These are phyloP conservation scores for Golubevia sp. DNA, from an alignment of 1,284 basidiomycete genomes.

Conservation along the genomic window DNA sequence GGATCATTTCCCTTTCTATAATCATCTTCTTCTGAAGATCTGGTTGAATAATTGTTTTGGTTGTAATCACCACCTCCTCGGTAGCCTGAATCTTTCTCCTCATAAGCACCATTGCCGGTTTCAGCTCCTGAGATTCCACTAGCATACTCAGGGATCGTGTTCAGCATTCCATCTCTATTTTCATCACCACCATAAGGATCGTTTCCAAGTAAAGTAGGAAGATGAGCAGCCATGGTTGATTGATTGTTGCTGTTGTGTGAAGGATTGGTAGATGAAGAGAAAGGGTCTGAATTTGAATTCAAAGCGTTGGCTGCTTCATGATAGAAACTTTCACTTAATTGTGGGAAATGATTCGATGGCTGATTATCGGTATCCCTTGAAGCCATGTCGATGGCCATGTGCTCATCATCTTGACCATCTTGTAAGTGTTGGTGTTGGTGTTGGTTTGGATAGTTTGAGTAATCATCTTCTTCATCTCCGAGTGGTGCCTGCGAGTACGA, in stretches of 20 bases:
- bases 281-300: not conserved
- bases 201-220: conserved; percentile 8
- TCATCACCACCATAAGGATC: conserved; percentile 3
- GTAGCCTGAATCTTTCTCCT: too few relatives aligned
- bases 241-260: conserved; percentile 1
- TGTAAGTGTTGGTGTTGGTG: conserved; percentile 14
- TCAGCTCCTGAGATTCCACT: not conserved
- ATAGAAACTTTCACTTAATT: conserved; percentile 48
- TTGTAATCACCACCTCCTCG: too few relatives aligned
- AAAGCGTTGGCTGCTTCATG: conserved; percentile 39
- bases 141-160: not conserved
- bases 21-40: not conserved
- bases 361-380: not conserved
- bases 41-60: not conserved
- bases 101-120: not conserved
- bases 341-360: conserved; percentile 17
- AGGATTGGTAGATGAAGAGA: conserved; percentile 1
- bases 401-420: not conserved
- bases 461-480: conserved; percentile 4
- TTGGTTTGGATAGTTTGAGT: conserved; percentile 6
- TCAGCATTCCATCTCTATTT: not conserved
- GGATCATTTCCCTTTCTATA: not conserved
- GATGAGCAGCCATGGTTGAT: conserved; percentile 5
- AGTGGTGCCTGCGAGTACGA: conserved; percentile 3
- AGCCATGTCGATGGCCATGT: not conserved